These are phyloP conservation scores for Fusarium sororula DNA, from an alignment of 2,329 filamentous ascomycete genomes.

Conservation along the genomic window DNA sequence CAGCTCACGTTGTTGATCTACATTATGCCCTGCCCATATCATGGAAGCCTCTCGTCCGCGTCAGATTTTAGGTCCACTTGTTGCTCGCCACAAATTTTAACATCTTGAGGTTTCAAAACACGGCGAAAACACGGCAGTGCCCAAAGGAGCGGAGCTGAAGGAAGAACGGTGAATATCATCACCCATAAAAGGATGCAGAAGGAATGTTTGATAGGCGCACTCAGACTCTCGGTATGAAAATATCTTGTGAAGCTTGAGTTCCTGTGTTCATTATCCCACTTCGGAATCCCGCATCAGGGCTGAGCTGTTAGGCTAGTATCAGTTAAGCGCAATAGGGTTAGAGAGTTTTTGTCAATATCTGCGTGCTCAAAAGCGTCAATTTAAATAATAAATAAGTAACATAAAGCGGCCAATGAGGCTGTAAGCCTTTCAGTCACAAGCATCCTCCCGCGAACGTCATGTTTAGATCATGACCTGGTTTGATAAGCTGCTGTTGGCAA, in stretches of 20 bases:
- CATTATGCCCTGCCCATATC: background rate
- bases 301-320: background rate
- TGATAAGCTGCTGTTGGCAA: rapidly evolving
- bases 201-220: background rate
- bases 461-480: rapidly evolving
- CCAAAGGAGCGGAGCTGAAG: background rate
- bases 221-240: background rate
- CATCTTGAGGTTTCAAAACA: background rate
- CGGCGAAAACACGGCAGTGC: background rate
- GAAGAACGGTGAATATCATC: background rate
- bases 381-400: too few relatives aligned
- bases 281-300: background rate
- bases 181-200: background rate
- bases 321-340: too few relatives aligned
- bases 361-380: rapidly evolving
- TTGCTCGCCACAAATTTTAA: too few relatives aligned
- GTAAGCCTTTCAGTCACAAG: rapidly evolving
- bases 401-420: rapidly evolving
- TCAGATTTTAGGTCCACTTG: slow-evolving; percentile 4
- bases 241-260: background rate
- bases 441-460: too few relatives aligned
- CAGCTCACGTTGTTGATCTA: background rate
- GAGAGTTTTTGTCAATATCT: background rate
- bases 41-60: background rate
- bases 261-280: background rate